These are phyloP conservation scores for Mycena capillaripes DNA, from an alignment of 768 basidiomycete genomes.

Conservation along the genomic window DNA sequence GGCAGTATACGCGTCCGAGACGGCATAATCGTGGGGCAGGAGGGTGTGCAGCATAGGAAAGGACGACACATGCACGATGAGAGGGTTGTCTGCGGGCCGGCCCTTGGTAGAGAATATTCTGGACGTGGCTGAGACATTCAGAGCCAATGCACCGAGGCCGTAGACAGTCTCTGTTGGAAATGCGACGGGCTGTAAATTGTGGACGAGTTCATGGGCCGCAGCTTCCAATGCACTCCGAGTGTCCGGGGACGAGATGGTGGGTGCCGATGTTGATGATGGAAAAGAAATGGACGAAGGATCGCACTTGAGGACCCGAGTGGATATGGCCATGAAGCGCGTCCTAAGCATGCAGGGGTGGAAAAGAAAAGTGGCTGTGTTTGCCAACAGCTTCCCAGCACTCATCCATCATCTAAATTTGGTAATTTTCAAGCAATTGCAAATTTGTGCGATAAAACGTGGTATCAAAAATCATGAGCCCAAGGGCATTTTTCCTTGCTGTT, in stretches of 20 bases:
- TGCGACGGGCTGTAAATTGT: slow-evolving; percentile 72
- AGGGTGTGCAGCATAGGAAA: slow-evolving; percentile 82
- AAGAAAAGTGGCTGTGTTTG: slow-evolving; percentile 17
- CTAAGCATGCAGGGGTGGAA: slow-evolving; percentile 16
- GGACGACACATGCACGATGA: slow-evolving; percentile 97
- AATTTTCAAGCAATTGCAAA: not conserved
- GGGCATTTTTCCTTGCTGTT: not conserved
- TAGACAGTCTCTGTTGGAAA: slow-evolving; percentile 99
- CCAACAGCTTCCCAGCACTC: not conserved
- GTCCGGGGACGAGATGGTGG: slow-evolving; percentile 62
- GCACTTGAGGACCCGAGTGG: slow-evolving; percentile 68
- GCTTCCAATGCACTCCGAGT: slow-evolving; percentile 67
- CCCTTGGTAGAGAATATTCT: slow-evolving; percentile 92
- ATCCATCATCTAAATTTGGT: slow-evolving; percentile 12
- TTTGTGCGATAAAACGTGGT: no score
- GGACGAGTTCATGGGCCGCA: slow-evolving; percentile 69
- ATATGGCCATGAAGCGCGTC: slow-evolving; percentile 35
- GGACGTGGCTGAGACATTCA: slow-evolving; percentile 71
- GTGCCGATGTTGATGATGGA: slow-evolving; percentile 55
- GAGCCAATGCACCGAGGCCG: slow-evolving; percentile 92
- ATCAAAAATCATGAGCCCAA: no score
- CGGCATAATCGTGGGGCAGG: slow-evolving; percentile 73
- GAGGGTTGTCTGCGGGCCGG: slow-evolving; percentile 94
- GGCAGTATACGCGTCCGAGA: slow-evolving; percentile 75
- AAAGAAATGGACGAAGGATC: slow-evolving; percentile 76